A percentile compares a stretch with the other conserved stretches of the same genome.
These are phyloP conservation scores for Singerocomus inundabilis DNA, from an alignment of 1,284 basidiomycete species.

Conservation along the genomic window DNA sequence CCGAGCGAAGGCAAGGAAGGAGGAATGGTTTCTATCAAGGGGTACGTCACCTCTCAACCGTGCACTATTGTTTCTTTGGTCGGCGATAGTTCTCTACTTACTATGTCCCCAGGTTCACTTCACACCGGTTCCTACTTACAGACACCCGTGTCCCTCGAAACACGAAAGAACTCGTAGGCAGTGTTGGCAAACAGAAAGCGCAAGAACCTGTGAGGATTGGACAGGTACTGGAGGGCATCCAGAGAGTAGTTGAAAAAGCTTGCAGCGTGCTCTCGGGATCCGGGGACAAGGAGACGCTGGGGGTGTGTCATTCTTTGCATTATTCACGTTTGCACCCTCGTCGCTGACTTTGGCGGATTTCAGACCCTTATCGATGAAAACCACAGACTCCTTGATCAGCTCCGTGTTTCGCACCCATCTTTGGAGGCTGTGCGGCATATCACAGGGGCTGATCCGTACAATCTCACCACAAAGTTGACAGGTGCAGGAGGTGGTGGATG, in stretches of 20 bases:
- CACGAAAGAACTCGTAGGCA: conserved; percentile 92
- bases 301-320: conserved; percentile 46
- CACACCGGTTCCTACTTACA: conserved; percentile 81
- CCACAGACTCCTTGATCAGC: conserved; percentile 78
- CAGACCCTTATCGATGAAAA: conserved; percentile 86
- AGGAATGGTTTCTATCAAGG: conserved; percentile 83
- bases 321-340: not conserved
- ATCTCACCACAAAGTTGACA: conserved; percentile 92
- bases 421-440: conserved; percentile 81
- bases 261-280: conserved; percentile 67
- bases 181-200: conserved; percentile 73
- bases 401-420: conserved; percentile 93
- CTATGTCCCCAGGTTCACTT: conserved; percentile 51
- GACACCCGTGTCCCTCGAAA: conserved; percentile 92
- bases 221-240: conserved; percentile 73
- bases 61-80: conserved; percentile 3
- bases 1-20: conserved; percentile 68
- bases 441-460: conserved; percentile 63
- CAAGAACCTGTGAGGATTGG: conserved; percentile 81
- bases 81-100: conserved; percentile 6
- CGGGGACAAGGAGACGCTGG: conserved; percentile 32
- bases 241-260: conserved; percentile 81
- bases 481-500: conserved; percentile 99
- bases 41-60: conserved; percentile 51
- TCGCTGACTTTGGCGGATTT: not conserved